Evolutionary conservation across 192 early-diverging fungal species (phyloP), one percentile per base, ranked within the genome.

Genomic region (Rhizophlyctis rosea): DNA sequence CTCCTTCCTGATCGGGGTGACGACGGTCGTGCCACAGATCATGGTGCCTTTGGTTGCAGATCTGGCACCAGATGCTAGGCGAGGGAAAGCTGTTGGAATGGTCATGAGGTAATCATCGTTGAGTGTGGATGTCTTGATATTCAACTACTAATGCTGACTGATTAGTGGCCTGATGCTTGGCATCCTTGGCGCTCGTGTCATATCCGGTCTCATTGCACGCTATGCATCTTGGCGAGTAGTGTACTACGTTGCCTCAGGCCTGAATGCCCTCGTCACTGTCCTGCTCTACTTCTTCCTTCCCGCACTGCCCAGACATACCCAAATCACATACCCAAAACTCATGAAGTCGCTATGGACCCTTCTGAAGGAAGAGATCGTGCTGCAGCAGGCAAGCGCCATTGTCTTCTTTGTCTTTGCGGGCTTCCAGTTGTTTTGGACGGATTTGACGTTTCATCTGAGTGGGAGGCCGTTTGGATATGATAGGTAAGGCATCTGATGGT

Each of bases 101-200:
- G 39, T 47, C 39, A n/a, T 47, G n/a, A n/a, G n/a, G n/a, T n/a
- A n/a, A n/a, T n/a, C n/a, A n/a, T n/a, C n/a, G n/a, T n/a, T n/a
- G n/a, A n/a, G n/a, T n/a, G n/a, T n/a, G n/a, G n/a, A n/a, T n/a
- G n/a, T n/a, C n/a, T n/a, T n/a, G n/a, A n/a, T n/a, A n/a, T n/a
- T n/a, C n/a, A n/a, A n/a, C n/a, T n/a, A n/a, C n/a, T n/a, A n/a
- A n/a, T n/a, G n/a, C n/a, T n/a, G n/a, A n/a, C n/a, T n/a, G n/a
- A n/a, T n/a, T n/a, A 47, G 39, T n/a, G 39, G 39, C 39, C 39
- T 47, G 39, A 47, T 47, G 39, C 39, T 47, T 47, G 39, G 39
- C 39, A 47, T 47, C 39, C 39, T 47, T n/a, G 39, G 39, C 9
- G 9, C 39, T n/a, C 39, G 39, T n/a, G 39, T 47, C 39, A 47